Evolutionary conservation across 2,329 filamentous ascomycete species (phyloP).

Genomic region (Trichoderma harzianum): DNA sequence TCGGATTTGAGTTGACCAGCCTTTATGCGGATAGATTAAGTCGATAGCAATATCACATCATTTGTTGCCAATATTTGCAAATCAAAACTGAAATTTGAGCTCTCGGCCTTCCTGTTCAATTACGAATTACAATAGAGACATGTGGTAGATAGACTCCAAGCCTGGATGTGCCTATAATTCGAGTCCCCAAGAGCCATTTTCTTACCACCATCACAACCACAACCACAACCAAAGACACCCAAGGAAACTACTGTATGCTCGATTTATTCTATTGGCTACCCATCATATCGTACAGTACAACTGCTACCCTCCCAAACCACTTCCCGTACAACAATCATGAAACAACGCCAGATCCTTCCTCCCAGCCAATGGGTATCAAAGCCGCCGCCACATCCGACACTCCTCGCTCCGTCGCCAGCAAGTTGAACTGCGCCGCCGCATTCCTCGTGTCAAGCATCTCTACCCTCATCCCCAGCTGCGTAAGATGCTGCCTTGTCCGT

Average conservation of each 20-base stretch:
- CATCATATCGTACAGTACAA: neutral
- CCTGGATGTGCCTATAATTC: neutral
- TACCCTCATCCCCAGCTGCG: slow-evolving; percentile 74
- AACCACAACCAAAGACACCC: neutral
- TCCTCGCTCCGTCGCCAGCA: slow-evolving; percentile 90
- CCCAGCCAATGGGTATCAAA: slow-evolving; percentile 82
- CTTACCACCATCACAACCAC: neutral
- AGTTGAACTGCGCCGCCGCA: slow-evolving; percentile 89
- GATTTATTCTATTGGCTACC: neutral
- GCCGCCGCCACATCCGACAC: slow-evolving; percentile 82
- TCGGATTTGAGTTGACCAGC: neutral
- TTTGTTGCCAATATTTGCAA: neutral
- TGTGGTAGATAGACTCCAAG: neutral
- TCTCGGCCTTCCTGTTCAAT: neutral
- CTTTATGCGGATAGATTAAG: neutral
- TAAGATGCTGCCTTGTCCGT: slow-evolving; percentile 67
- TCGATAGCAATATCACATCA: neutral
- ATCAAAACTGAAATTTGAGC: neutral
- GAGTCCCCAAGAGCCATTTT: neutral
- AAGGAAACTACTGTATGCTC: neutral
- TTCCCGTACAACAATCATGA: slow-evolving; percentile 1
- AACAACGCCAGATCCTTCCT: slow-evolving; percentile 44
- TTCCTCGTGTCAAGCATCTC: slow-evolving; percentile 92
- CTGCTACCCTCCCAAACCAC: too few relatives aligned
- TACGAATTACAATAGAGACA: neutral